Evolutionary conservation across 2,329 filamentous ascomycete genomes (phyloP), one percentile per base, ranked within the genome.

Genomic region (Paecilomyces sp.): DNA sequence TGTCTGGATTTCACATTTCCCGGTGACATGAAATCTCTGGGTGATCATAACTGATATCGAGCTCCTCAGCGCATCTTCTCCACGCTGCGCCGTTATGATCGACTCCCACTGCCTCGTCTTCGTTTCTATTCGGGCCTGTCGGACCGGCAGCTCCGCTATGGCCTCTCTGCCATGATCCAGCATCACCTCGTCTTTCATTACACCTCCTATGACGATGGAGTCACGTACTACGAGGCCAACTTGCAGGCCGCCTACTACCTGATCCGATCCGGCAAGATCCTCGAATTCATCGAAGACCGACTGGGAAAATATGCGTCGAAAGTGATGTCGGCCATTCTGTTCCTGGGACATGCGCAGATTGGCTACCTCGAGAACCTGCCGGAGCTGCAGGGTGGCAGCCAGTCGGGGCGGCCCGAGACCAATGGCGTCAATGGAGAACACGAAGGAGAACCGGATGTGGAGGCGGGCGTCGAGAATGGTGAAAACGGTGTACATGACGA

Each of bases 171-270:
- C 33, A 86, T 97, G 64, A 84, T 96, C 51, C 93, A 97, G 72
- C 90, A 96, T 71, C 91, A 92, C 70, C 84, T 97, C 55, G 80
- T 95, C 63, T 91, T 87, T 73, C 88, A 92, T 74, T 83, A 86
- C 64, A 85, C 86, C 65, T 83, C 87, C 61, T 71, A 80, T 59
- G 84, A 88, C 59, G 82, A 85, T 52, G 83, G 82, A 54, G 73
- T 81, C 56, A 89, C 89, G 25, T 86, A 85, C 71, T 99, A 97
- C 77, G 90, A 96, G 72, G 89, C 91, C 60, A 92, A 97, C 68
- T 81, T 87, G 70, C 80, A 86, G 65, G 85, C 88, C 62, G 90
- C 91, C 64, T 97, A 97, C 76, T 88, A 88, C 66, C 81, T 97
- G 52, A 80, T 92, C 41, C 89, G 94, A 60, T 85, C 85, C 3